Base-by-base conservation (phyloP, 2,329 filamentous ascomycete genomes). In the Zymoseptoria crescenta region DNA sequence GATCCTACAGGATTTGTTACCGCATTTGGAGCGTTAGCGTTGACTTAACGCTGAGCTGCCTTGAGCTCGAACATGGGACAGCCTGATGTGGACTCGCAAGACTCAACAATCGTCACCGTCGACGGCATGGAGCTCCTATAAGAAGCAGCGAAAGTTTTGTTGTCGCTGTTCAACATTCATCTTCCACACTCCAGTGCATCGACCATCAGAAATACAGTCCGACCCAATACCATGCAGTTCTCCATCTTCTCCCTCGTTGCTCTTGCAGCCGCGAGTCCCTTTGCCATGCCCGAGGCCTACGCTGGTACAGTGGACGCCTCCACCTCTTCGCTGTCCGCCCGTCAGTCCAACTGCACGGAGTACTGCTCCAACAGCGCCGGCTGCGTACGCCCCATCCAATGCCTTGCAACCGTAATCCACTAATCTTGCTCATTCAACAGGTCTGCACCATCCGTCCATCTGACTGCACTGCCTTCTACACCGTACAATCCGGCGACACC, bases 401-500 rank as follows among this genome's bases (percentile, higher is more conserved):
- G 13, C 35, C 16, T 3, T 16, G 7, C 35, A n/a, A n/a, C 5
- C 7, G 13, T 16, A 5, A 16, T 45, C 35, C 13, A 16, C 13
- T 6, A n/a, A 16, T 16, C 35, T 45, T 6, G n/a, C 16, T 13
- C 16, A 20, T 45, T n/a, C n/a, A 3, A 29, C 51, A 63, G 61
- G 61, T 65, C 57, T 66, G 64, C 57, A 62, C 59, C 4, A 57
- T 64, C 9, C 60, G 63, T 7, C 64, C 64, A 16, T 64, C 61
- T n/a, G 64, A 66, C 58, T 66, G 64, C 63, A 58, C 60, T 24
- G 63, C 61, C 29, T 62, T 64, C 58, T 72, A 72, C 64, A 62
- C 64, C 27, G 66, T 69, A 48, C 60, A 72, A 41, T 52, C 68
- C 21, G 67, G 60, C 50, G 71, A 74, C 28, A 72, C 62, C 57